These are phyloP conservation scores for Rhodomyrtus tomentosa DNA, from an alignment of 345 rosid species.

Conservation along the genomic window DNA sequence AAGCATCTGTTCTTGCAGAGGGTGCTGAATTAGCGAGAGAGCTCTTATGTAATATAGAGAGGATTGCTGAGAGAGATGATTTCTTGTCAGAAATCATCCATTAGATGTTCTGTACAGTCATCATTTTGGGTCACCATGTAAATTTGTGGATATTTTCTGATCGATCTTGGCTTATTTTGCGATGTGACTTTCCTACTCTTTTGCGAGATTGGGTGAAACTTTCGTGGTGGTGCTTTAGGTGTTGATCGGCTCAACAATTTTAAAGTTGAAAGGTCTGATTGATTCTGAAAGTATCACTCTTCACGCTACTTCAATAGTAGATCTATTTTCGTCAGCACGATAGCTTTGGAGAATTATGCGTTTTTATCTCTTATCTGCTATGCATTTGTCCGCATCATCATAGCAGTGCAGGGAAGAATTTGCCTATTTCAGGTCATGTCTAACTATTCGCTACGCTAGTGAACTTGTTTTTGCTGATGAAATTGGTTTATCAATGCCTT, in stretches of 20 bases:
- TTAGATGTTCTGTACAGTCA: conserved; percentile 18
- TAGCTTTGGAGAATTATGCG: too few species aligned
- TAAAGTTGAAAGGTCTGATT: neutral
- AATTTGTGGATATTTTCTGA: conserved; percentile 13
- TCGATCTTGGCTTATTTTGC: neutral
- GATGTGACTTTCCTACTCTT: neutral
- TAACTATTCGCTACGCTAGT: neutral
- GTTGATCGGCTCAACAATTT: neutral
- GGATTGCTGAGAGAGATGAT: neutral
- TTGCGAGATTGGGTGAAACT: neutral
- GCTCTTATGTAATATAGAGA: conserved; percentile 23
- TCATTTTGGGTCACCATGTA: conserved; percentile 23
- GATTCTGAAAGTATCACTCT: neutral
- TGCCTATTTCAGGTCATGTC: neutral
- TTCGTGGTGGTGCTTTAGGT: neutral
- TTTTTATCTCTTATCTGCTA: neutral
- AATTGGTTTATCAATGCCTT: neutral
- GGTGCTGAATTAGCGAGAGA: neutral
- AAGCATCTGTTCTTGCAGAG: neutral
- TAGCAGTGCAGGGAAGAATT: neutral
- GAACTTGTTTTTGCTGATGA: neutral
- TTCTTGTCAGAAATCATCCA: neutral
- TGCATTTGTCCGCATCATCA: neutral
- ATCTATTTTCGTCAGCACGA: too few species aligned
- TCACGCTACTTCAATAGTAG: neutral